Conservation (phyloP, 2,329 filamentous ascomycete species). For the Fusarium napiforme region DNA sequence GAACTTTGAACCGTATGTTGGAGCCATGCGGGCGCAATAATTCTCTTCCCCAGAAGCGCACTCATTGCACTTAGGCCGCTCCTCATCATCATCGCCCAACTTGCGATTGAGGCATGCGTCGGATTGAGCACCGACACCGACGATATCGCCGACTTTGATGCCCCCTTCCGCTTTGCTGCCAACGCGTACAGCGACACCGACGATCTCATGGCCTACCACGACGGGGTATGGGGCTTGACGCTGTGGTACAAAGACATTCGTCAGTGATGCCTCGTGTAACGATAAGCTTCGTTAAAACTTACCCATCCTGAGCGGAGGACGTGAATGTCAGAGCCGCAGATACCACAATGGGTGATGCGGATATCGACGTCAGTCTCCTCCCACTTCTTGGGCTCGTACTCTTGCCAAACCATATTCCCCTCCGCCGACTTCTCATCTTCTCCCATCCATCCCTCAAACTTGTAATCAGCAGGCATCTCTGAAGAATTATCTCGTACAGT, state of each 20-base stretch:
- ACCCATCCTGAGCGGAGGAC: constrained; percentile 66
- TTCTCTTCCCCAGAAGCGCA: constrained; percentile 76
- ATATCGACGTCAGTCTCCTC: constrained; percentile 74
- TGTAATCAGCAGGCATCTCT: neutral
- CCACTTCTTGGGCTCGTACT: constrained; percentile 73
- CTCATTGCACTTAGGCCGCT: constrained; percentile 49
- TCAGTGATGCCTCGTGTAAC: neutral
- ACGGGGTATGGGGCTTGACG: constrained; percentile 47
- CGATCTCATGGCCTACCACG: constrained; percentile 74
- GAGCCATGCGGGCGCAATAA: constrained; percentile 70
- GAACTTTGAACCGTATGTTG: constrained; percentile 69
- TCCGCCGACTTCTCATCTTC: constrained; percentile 43
- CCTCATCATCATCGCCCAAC: fast-evolving
- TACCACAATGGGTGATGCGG: constrained; percentile 71
- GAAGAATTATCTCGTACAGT: too few species aligned
- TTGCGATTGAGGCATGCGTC: constrained; percentile 65
- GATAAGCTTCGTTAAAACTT: fast-evolving
- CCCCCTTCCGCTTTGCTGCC: constrained; percentile 58
- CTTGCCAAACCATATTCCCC: constrained; percentile 63
- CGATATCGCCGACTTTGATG: constrained; percentile 70
- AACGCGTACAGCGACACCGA: constrained; percentile 66
- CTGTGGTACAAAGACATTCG: constrained; percentile 9
- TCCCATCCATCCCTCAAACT: neutral
- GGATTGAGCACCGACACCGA: constrained; percentile 76
- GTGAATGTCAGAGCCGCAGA: constrained; percentile 73